phyloP scores from a whole-genome alignment of 208 protist genomes.

The Trypanosoma caninum region DNA sequence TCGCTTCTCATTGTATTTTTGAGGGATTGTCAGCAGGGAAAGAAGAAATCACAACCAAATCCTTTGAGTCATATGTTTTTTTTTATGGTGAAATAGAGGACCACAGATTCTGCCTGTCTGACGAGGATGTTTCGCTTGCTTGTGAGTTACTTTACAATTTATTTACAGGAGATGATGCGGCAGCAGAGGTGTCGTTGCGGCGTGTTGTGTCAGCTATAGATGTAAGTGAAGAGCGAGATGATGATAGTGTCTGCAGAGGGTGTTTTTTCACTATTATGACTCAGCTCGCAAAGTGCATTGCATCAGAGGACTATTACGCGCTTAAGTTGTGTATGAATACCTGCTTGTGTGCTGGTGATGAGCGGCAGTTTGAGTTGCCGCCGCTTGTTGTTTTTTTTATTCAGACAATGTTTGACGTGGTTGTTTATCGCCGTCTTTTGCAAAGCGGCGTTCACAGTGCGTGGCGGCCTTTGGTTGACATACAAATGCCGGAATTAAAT shows the following conservation, averaged over 20 bases:
- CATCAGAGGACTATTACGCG: slow-evolving; percentile 10
- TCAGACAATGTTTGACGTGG: slow-evolving; percentile 18
- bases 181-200: neutral
- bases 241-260: neutral
- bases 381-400: slow-evolving; percentile 19
- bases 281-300: slow-evolving; percentile 4
- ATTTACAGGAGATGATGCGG: slow-evolving; percentile 15
- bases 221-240: neutral
- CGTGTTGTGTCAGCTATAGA: neutral
- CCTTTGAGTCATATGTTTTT: neutral
- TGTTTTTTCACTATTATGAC: neutral
- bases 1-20: slow-evolving; percentile 10
- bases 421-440: slow-evolving; percentile 17
- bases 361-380: neutral
- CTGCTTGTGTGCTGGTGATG: neutral
- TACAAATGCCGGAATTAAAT: neutral
- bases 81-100: neutral
- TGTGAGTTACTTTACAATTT: slow-evolving; percentile 28
- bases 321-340: neutral
- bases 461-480: slow-evolving; percentile 13
- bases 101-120: slow-evolving; percentile 12
- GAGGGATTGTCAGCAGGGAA: too few relatives aligned
- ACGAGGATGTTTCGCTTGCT: slow-evolving; percentile 17
- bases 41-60: too few relatives aligned
- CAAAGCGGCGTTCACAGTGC: slow-evolving; percentile 4